A percentile compares a stretch with the other conserved stretches of the same genome.
Evolutionary conservation across 306 rosid species (phyloP).

Genomic region (Acmispon strigosus): DNA sequence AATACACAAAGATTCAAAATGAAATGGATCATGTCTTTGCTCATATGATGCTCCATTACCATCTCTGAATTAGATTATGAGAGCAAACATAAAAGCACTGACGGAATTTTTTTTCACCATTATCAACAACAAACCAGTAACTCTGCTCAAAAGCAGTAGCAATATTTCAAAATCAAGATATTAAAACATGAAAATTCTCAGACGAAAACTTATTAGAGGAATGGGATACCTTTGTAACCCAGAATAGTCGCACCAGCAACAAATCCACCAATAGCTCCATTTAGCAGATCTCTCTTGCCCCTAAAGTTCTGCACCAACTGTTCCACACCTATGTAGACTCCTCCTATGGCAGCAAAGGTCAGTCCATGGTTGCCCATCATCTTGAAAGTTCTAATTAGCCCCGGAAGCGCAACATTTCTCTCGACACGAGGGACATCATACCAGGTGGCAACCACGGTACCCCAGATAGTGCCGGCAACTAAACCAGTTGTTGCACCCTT

Average conservation of each 20-base stretch:
- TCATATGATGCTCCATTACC: neutral
- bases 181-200: neutral
- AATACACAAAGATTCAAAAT: neutral
- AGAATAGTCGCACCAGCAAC: constrained; percentile 88
- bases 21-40: constrained; percentile 2
- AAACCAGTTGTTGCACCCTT: constrained; percentile 91
- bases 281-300: constrained; percentile 78
- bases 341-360: constrained; percentile 96
- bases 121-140: constrained; percentile 7
- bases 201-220: constrained; percentile 4
- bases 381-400: constrained; percentile 80
- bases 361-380: constrained; percentile 87
- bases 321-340: constrained; percentile 88
- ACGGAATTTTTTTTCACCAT: neutral
- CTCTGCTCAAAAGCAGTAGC: constrained; percentile 1
- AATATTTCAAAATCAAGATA: constrained; percentile 1
- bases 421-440: constrained; percentile 95
- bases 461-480: constrained; percentile 75
- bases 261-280: constrained; percentile 96
- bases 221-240: constrained; percentile 70
- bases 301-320: constrained; percentile 80
- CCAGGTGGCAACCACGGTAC: constrained; percentile 90
- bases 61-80: neutral
- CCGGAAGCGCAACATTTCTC: constrained; percentile 91
- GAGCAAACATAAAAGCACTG: neutral